Evolutionary conservation across 2,329 filamentous ascomycete species (phyloP).

Genomic region (Exophiala bonariae): DNA sequence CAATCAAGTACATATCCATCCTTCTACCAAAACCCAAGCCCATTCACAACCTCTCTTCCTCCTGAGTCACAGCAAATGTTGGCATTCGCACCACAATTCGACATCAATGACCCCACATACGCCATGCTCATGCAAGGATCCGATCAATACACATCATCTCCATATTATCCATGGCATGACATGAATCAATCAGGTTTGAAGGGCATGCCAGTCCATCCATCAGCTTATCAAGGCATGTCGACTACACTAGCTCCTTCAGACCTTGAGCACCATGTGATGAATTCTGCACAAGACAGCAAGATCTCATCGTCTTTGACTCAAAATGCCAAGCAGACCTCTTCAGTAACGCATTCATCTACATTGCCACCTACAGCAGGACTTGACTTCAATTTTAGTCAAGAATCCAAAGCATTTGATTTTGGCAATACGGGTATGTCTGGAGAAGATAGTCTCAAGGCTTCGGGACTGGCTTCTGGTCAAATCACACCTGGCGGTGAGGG

Average conservation of each 20-base stretch:
- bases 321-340: not conserved
- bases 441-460: not conserved
- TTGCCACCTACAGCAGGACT: constrained; percentile 12
- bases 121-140: constrained; percentile 48
- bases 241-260: constrained; percentile 41
- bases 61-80: constrained; percentile 56
- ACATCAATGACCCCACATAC: constrained; percentile 46
- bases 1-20: constrained; percentile 12
- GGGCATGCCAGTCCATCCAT: constrained; percentile 29
- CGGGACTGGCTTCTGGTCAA: constrained; percentile 18
- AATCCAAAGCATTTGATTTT: constrained; percentile 14
- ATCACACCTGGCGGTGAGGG: constrained; percentile 23
- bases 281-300: not conserved
- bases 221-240: constrained; percentile 37
- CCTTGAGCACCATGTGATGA: constrained; percentile 29
- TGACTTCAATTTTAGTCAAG: constrained; percentile 25
- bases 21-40: constrained; percentile 35
- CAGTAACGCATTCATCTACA: constrained; percentile 1
- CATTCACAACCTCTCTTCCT: constrained; percentile 52
- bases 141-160: constrained; percentile 39
- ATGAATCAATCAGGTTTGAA: constrained; percentile 31
- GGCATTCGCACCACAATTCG: constrained; percentile 40
- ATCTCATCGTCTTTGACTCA: not conserved
- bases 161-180: constrained; percentile 48
- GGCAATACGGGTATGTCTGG: not conserved